Evolutionary conservation across 2,329 filamentous ascomycete species (phyloP).

Genomic region (Fusarium dimerum): DNA sequence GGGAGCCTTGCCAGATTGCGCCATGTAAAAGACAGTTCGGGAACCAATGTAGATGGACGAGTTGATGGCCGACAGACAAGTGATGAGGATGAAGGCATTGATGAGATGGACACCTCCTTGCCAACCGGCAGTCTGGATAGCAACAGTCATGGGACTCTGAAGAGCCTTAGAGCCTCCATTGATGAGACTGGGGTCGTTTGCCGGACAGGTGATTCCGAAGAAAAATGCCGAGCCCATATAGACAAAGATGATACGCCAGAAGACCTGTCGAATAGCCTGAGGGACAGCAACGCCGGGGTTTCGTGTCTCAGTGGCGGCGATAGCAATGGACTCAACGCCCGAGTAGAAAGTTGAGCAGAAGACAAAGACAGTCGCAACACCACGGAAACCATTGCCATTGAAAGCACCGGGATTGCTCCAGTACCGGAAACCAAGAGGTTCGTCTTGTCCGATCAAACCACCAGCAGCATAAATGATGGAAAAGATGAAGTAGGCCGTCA

Average conservation of each 20-base stretch:
- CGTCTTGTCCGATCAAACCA: constrained; percentile 59
- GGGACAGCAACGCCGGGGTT: constrained; percentile 59
- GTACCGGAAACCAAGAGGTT: constrained; percentile 67
- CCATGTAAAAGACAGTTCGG: constrained; percentile 75
- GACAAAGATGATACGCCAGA: constrained; percentile 62
- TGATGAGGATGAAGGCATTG: constrained; percentile 75
- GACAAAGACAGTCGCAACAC: constrained; percentile 66
- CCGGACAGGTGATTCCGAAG: constrained; percentile 73
- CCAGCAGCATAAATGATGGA: constrained; percentile 71
- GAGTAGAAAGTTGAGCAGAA: constrained; percentile 72
- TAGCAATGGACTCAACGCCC: constrained; percentile 64
- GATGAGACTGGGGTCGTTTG: constrained; percentile 64
- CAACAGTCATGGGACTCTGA: constrained; percentile 72
- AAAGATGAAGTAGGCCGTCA: constrained; percentile 74
- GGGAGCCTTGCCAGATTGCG: constrained; percentile 71
- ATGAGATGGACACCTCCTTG: constrained; percentile 71
- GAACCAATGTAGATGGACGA: constrained; percentile 77
- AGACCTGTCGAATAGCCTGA: constrained; percentile 59
- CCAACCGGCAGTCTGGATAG: constrained; percentile 74
- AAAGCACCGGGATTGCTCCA: constrained; percentile 74
- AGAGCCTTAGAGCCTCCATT: constrained; percentile 63
- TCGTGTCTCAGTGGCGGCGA: constrained; percentile 62
- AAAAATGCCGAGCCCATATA: constrained; percentile 74
- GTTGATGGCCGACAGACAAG: constrained; percentile 72
- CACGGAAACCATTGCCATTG: constrained; percentile 63